Percentiles rank a stretch among this genome's conserved stretches.
Evolutionary conservation across 1,284 basidiomycete species (phyloP).

Genomic region (Inonotus obliquus): DNA sequence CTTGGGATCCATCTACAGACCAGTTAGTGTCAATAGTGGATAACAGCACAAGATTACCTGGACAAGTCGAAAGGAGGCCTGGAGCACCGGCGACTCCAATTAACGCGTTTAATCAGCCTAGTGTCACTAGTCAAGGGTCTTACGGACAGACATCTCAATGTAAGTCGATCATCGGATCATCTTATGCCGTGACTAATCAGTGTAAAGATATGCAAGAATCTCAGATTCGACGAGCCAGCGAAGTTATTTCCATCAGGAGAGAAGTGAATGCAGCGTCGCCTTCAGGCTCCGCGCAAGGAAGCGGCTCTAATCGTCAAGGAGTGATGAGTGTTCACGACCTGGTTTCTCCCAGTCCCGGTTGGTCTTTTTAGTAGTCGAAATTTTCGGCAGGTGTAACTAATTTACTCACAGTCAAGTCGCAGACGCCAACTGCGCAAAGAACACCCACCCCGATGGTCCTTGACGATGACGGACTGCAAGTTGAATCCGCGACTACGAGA

Average conservation of each 20-base stretch:
- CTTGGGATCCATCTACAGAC: conserved; percentile 1
- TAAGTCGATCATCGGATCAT: neutral
- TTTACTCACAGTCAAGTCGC: conserved; percentile 1
- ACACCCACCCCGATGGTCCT: neutral
- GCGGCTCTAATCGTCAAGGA: conserved; percentile 5
- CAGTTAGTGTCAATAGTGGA: neutral
- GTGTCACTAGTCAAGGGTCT: neutral
- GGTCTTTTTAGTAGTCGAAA: neutral
- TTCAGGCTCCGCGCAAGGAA: neutral
- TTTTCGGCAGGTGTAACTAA: neutral
- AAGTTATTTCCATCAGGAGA: neutral
- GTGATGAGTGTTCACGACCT: conserved; percentile 19
- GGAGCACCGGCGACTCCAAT: neutral
- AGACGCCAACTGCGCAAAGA: neutral
- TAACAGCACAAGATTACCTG: neutral
- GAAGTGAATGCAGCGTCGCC: neutral
- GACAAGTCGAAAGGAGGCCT: neutral
- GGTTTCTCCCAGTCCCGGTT: conserved; percentile 15
- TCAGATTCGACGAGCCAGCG: neutral
- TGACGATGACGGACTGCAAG: conserved; percentile 3
- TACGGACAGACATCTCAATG: conserved; percentile 2
- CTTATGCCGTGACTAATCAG: neutral
- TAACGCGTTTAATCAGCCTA: neutral
- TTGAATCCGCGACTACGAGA: neutral
- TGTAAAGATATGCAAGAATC: neutral